phyloP scores from a whole-genome alignment of 495 filamentous ascomycete genomes.

The Penicillium odoratum region DNA sequence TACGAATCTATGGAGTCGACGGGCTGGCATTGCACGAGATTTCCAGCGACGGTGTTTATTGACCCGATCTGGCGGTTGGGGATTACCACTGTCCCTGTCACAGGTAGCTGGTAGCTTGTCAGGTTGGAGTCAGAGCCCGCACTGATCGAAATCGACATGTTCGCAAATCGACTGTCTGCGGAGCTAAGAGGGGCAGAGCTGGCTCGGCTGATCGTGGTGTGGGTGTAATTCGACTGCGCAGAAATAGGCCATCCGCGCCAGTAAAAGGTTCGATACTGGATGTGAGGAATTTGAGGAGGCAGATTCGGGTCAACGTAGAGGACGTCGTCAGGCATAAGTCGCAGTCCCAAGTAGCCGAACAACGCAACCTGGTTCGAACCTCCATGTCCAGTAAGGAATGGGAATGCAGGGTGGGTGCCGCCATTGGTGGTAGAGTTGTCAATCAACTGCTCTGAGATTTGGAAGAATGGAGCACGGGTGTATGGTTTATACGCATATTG shows the following conservation, averaged over 20 bases:
- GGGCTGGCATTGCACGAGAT: conserved; percentile 68
- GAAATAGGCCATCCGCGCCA: conserved; percentile 67
- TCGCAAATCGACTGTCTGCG: conserved; percentile 48
- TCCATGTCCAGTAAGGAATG: conserved; percentile 67
- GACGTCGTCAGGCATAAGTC: conserved; percentile 49
- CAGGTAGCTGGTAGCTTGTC: conserved; percentile 49
- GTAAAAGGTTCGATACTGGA: conserved; percentile 68
- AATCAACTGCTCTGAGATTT: conserved; percentile 66
- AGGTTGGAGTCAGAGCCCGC: conserved; percentile 39
- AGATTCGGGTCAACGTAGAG: conserved; percentile 59
- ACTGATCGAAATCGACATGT: conserved; percentile 51
- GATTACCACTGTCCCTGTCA: conserved; percentile 54
- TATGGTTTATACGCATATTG: conserved; percentile 61
- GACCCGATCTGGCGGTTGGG: conserved; percentile 55
- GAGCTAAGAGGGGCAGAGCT: conserved; percentile 35
- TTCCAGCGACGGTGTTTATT: conserved; percentile 52
- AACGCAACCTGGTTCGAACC: conserved; percentile 62
- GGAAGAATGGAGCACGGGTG: conserved; percentile 51
- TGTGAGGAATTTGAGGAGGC: conserved; percentile 60
- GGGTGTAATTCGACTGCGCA: conserved; percentile 62
- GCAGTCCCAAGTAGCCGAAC: conserved; percentile 62
- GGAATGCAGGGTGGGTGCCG: conserved; percentile 64
- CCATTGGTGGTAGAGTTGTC: conserved; percentile 66
- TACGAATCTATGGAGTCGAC: conserved; percentile 49
- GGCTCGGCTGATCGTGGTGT: conserved; percentile 60